phyloP scores from a whole-genome alignment of 371 early-diverging fungal genomes.

The Capniomyces stellatus region DNA sequence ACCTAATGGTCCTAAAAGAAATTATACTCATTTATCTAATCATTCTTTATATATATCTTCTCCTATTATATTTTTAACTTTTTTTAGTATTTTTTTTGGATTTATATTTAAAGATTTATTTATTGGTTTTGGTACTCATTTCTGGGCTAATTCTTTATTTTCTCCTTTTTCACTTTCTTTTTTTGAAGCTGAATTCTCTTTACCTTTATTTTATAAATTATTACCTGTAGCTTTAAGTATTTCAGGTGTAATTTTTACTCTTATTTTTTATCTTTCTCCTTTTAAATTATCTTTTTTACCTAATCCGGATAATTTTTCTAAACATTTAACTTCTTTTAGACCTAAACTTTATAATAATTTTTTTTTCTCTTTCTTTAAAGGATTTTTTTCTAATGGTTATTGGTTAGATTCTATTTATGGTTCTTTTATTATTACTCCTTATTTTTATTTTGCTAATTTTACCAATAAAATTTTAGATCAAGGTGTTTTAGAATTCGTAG shows the following conservation, averaged over 20 bases:
- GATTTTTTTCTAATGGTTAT: slow-evolving; percentile 27
- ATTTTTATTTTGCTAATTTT: slow-evolving; percentile 26
- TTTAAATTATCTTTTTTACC: slow-evolving; percentile 14
- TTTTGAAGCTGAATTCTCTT: slow-evolving; percentile 33
- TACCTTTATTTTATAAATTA: slow-evolving; percentile 28
- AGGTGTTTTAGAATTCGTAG: slow-evolving; percentile 28
- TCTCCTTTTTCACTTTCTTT: slow-evolving; percentile 34
- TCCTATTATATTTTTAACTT: slow-evolving; percentile 31
- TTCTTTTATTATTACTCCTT: slow-evolving; percentile 23
- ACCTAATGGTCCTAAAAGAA: slow-evolving; percentile 36
- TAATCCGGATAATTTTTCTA: too few relatives aligned
- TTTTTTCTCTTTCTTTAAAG: slow-evolving; percentile 7
- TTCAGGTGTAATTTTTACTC: slow-evolving; percentile 23
- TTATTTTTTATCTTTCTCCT: slow-evolving; percentile 14
- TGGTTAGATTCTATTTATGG: slow-evolving; percentile 27
- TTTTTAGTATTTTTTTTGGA: slow-evolving; percentile 43
- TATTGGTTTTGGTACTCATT: slow-evolving; percentile 36
- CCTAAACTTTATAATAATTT: slow-evolving; percentile 17
- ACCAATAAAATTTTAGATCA: slow-evolving; percentile 27
- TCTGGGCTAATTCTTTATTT: slow-evolving; percentile 38
- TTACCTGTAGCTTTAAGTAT: slow-evolving; percentile 30
- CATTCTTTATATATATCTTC: slow-evolving; percentile 29
- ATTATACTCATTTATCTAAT: slow-evolving; percentile 31
- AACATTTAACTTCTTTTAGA: not conserved
- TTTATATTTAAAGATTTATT: slow-evolving; percentile 44